A percentile compares a stretch with the other conserved stretches of the same genome.
phyloP scores from a whole-genome alignment of 2,329 filamentous ascomycete genomes.

The Pestalotiopsis sp. region DNA sequence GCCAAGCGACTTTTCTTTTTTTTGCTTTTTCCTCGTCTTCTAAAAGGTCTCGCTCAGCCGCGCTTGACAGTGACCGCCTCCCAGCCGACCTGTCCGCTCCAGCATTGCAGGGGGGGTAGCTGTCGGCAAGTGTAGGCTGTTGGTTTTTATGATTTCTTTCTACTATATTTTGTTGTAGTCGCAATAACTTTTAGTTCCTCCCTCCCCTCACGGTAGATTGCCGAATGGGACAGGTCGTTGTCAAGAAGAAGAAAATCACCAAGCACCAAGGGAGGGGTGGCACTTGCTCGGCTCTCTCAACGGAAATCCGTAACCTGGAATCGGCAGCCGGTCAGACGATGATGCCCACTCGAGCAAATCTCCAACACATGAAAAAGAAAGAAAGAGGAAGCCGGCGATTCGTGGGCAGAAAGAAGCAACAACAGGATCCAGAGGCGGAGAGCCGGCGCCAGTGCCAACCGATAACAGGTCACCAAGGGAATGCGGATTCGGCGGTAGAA shows the following conservation, averaged over 20 bases:
- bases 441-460: not conserved
- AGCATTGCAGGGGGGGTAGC: not conserved
- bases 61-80: not conserved
- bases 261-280: not conserved
- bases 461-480: not conserved
- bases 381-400: not conserved
- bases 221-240: not conserved
- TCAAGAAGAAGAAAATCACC: not conserved
- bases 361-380: not conserved
- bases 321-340: not conserved
- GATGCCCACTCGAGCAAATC: not conserved
- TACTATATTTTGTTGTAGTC: not conserved
- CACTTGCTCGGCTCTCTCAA: not conserved
- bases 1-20: not conserved
- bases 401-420: not conserved
- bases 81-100: not conserved
- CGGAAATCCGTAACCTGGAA: not conserved
- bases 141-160: not conserved
- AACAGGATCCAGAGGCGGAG: not conserved
- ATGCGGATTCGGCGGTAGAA: not conserved
- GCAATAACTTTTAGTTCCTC: not conserved
- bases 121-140: not conserved
- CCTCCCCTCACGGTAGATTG: not conserved
- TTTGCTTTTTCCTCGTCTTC: not conserved
- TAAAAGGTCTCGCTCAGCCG: conserved; percentile 1